Percentiles rank a stretch among this genome's conserved stretches.
Conservation (phyloP, 1,284 basidiomycete genomes). For the Ustanciosporium gigantosporum region DNA sequence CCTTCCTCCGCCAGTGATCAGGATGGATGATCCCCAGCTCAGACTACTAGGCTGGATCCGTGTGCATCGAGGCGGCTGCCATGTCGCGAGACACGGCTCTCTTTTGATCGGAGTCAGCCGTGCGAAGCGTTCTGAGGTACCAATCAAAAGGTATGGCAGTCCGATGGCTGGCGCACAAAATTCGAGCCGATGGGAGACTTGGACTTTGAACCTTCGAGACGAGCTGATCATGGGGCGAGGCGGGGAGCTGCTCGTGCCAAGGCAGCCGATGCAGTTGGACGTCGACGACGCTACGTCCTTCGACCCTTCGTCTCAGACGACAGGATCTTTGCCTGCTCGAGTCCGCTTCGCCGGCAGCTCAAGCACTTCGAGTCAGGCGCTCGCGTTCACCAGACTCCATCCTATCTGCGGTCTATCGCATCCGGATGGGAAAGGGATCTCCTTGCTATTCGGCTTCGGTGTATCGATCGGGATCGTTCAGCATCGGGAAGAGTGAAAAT, state of each 20-base stretch:
- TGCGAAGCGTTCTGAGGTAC: conserved; percentile 11
- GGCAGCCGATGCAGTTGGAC: conserved; percentile 20
- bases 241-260: conserved; percentile 24
- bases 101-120: conserved; percentile 15
- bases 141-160: not conserved
- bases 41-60: conserved; percentile 35
- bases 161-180: not conserved
- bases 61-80: conserved; percentile 23
- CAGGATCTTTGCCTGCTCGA: too few species aligned
- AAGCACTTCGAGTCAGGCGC: too few species aligned
- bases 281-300: too few species aligned
- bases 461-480: conserved; percentile 11
- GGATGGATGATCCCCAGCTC: conserved; percentile 20
- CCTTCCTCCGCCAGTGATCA: conserved; percentile 10
- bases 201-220: conserved; percentile 26
- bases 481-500: too few species aligned
- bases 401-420: conserved; percentile 6
- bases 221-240: conserved; percentile 30
- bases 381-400: conserved; percentile 30
- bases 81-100: conserved; percentile 1
- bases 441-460: conserved; percentile 31
- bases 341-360: not conserved
- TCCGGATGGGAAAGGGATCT: conserved; percentile 1
- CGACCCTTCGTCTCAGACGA: too few species aligned
- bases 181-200: conserved; percentile 30